Base-by-base conservation (phyloP, 257 asterid genomes). In the Solanum arcanum region DNA sequence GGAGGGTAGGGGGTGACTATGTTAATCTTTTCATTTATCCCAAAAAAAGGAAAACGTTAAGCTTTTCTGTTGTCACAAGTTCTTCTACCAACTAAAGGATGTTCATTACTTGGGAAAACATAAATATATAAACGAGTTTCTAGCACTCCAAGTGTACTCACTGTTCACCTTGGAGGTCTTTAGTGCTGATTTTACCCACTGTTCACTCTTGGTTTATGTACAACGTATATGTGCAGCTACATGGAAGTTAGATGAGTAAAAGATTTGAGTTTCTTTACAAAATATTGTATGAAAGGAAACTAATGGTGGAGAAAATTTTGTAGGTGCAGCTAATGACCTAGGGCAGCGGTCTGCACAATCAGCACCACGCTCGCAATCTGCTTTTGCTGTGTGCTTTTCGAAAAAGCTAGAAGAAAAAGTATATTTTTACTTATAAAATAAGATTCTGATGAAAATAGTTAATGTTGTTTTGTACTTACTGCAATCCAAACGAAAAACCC, bases 331-430 rank as follows among this genome's bases (percentile, higher is more conserved):
- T 68, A 88, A 90, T 86, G 92, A 47, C 89, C 82, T 56, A 13
- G 89, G 89, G 84, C 85, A 88, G 87, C 86, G 76, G 73, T 91
- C 90, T 90, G 90, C 90, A 27, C 75, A 91, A 41, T 88, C 93
- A 66, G 86, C 44, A 29, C 75, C 91, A 59, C 37, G 47, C 68
- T 70, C 89, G 37, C 83, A 82, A 74, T 91, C 94, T 37, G 13
- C 80, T 39, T 91, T 93, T 91, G 89, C 90, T 87, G 23, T 86
- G 83, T 47, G 20, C 84, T 91, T 95, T 75, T 21, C 73, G 75
- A 83, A 84, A 89, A 90, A 87, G 83, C 64, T 93, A 93, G 94
- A 92, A 68, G 91, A 42, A 83, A 78, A 87, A 76, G 92, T 89
- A 87, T 52, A 88, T 68, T 70, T 21, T 46, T 47, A 29, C 85